phyloP scores from a whole-genome alignment of 2,329 filamentous ascomycete species.

The Aspergillus thermomutatus region DNA sequence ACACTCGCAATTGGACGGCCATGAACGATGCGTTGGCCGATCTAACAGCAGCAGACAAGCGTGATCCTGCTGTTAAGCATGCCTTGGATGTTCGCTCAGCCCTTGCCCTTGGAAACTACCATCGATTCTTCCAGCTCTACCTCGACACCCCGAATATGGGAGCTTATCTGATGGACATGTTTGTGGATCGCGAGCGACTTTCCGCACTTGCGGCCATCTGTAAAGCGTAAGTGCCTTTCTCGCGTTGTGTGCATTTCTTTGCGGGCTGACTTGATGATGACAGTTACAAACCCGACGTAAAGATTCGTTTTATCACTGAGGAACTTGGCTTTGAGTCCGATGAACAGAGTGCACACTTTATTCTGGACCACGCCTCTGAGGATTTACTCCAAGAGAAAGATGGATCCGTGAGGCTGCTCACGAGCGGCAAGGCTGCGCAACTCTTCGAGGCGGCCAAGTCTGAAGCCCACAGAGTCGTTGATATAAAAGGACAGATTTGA shows the following conservation, averaged over 20 bases:
- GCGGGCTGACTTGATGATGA: conserved; percentile 44
- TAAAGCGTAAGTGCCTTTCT: conserved; percentile 72
- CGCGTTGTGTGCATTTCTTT: background rate
- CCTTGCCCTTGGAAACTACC: conserved; percentile 90
- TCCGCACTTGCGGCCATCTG: conserved; percentile 88
- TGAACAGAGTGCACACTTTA: conserved; percentile 83
- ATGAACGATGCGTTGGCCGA: conserved; percentile 98
- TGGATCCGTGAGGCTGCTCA: conserved; percentile 69
- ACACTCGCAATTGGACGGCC: conserved; percentile 95
- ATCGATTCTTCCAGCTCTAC: conserved; percentile 96
- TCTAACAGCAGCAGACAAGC: conserved; percentile 97
- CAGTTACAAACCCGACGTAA: conserved; percentile 90
- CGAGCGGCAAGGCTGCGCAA: conserved; percentile 66
- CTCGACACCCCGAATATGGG: conserved; percentile 95
- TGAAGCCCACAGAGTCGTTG: conserved; percentile 78
- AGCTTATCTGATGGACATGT: conserved; percentile 98
- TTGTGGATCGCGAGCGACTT: conserved; percentile 88
- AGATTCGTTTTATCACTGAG: conserved; percentile 87
- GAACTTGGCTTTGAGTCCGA: conserved; percentile 95
- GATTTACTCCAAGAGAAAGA: conserved; percentile 73
- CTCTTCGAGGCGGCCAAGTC: conserved; percentile 72
- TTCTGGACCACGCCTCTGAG: conserved; percentile 75
- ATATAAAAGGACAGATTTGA: conserved; percentile 92
- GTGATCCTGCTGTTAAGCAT: conserved; percentile 79
- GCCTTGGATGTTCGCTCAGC: conserved; percentile 88